Percentiles rank a stretch among this genome's conserved stretches.
phyloP scores from a whole-genome alignment of 192 early-diverging fungal genomes.

The Backusella sp. region DNA sequence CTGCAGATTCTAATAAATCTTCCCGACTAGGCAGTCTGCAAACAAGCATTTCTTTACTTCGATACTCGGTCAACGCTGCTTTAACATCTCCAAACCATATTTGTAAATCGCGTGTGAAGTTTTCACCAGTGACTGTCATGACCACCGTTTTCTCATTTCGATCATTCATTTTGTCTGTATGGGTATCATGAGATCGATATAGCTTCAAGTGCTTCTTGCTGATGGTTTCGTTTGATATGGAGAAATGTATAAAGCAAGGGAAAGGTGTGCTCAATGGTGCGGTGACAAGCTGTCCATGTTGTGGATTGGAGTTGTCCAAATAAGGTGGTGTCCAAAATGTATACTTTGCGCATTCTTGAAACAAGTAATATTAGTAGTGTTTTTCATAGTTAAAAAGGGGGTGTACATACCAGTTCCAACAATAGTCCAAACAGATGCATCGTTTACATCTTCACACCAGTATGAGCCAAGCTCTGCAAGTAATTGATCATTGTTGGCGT shows the following conservation, averaged over 20 bases:
- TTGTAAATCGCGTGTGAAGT: constrained; percentile 63
- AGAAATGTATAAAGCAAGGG: constrained; percentile 28
- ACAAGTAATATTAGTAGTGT: background rate
- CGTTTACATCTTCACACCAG: constrained; percentile 76
- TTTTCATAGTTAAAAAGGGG: background rate
- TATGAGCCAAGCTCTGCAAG: constrained; percentile 34
- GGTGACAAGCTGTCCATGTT: background rate
- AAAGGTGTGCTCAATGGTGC: background rate
- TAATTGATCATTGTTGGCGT: background rate
- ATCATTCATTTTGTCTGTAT: background rate
- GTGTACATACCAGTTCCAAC: constrained; percentile 62
- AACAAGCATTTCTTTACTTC: constrained; percentile 40
- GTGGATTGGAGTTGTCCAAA: background rate
- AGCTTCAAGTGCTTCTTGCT: background rate
- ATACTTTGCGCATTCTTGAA: constrained; percentile 49
- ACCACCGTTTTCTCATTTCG: constrained; percentile 39
- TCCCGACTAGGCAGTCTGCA: constrained; percentile 35
- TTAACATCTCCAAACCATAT: constrained; percentile 53
- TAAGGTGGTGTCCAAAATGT: constrained; percentile 47
- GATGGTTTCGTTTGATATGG: constrained; percentile 11
- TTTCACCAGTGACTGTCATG: constrained; percentile 52
- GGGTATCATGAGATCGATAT: constrained; percentile 4
- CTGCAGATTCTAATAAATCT: background rate
- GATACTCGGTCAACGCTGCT: constrained; percentile 26
- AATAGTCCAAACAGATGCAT: constrained; percentile 88